Evolutionary conservation across 2,329 filamentous ascomycete genomes (phyloP).

Genomic region (Phoma herbarum): DNA sequence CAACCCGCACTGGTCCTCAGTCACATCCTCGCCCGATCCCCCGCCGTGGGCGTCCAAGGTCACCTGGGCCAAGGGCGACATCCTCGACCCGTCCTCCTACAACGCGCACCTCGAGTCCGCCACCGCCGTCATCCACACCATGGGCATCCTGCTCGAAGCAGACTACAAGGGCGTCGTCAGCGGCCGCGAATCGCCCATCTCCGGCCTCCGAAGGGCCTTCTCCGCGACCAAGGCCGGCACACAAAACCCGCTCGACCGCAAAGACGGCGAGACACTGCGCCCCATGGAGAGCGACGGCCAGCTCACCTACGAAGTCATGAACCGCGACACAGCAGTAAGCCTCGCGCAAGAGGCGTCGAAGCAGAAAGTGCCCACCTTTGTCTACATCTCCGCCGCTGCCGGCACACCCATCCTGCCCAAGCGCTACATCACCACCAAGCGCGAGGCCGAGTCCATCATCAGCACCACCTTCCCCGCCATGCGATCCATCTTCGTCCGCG

Average conservation of each 20-base stretch:
- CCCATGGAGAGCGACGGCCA: slow-evolving; percentile 75
- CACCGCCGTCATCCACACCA: slow-evolving; percentile 88
- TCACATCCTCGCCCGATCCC: slow-evolving; percentile 74
- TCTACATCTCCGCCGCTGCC: slow-evolving; percentile 87
- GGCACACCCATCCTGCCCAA: slow-evolving; percentile 84
- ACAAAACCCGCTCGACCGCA: slow-evolving; percentile 73
- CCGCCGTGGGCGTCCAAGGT: slow-evolving; percentile 86
- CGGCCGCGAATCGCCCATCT: slow-evolving; percentile 82
- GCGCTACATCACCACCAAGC: slow-evolving; percentile 89
- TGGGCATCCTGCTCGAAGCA: slow-evolving; percentile 95
- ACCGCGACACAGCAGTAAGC: slow-evolving; percentile 85
- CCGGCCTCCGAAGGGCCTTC: slow-evolving; percentile 82
- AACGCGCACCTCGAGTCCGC: slow-evolving; percentile 76
- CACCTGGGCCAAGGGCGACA: slow-evolving; percentile 86
- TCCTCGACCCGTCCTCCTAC: slow-evolving; percentile 84
- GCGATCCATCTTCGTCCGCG: slow-evolving; percentile 82
- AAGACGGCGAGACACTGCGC: slow-evolving; percentile 65
- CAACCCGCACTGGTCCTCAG: slow-evolving; percentile 81
- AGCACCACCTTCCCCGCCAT: slow-evolving; percentile 75
- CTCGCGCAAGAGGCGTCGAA: slow-evolving; percentile 78
- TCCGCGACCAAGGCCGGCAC: slow-evolving; percentile 68
- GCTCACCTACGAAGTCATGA: slow-evolving; percentile 97
- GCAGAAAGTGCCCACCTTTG: slow-evolving; percentile 74
- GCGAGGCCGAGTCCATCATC: slow-evolving; percentile 85
- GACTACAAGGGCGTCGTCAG: slow-evolving; percentile 95